Base-by-base conservation (phyloP, 306 rosid genomes). In the Adenanthera pavonina region DNA sequence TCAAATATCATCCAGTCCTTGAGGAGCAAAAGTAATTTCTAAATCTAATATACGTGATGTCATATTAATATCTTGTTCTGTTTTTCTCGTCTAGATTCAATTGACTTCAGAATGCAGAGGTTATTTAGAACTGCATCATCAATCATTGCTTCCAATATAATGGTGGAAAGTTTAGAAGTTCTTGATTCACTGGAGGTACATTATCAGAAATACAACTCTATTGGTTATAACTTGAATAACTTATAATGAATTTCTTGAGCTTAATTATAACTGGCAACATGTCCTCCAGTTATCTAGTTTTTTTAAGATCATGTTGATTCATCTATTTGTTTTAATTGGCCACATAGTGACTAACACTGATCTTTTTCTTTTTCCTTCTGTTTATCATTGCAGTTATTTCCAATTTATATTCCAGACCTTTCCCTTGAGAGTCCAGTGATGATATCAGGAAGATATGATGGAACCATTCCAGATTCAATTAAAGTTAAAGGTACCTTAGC, bases 381-480 rank as follows among this genome's bases (percentile, higher is more conserved):
- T 19, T 41, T 59, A 69, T 71, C 66, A 40, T 71, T 89, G 91
- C 91, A 95, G 99, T 81, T 89, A 76, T 89, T 85, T 89, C 99
- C 98, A 36, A 73, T 70, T 52, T 86, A 78, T 74, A 88, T 92
- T 49, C 97, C 92, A 5, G 98, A 95, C 90, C 91, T 95, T 81
- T 91, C 96, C 57, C 83, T 73, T 75, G 91, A 78, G 83, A 87
- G 84, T 85, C 96, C 96, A 20, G 84, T 95, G 87, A 88, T 95
- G 48, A 57, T 95, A 83, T 93, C 99, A 33, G 99, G 98, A 76
- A 89, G 98, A 93, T 95, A 87, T 69, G 85, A 85, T 77, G 97
- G 99, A 83, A 75, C 80, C 56, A 85, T 95, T 85, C 97, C 99
- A 7, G 86, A 85, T 38, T 72, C 78, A 30, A 61, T 95, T 56